Evolutionary conservation across 2,329 filamentous ascomycete species (phyloP), one percentile per base, ranked within the genome.

Genomic region (Paramyrothecium sp.): DNA sequence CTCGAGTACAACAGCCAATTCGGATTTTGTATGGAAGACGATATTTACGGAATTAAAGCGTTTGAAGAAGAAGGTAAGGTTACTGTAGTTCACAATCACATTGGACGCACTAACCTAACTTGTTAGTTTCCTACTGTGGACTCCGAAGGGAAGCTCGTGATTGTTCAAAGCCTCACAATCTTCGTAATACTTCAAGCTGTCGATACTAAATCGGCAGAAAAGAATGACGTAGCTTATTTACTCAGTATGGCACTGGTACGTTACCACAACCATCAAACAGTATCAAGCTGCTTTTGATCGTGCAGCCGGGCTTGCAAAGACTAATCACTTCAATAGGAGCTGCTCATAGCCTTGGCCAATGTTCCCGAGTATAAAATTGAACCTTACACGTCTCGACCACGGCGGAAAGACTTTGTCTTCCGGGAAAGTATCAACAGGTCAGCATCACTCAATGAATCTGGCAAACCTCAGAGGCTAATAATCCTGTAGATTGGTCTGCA

Each of bases 111-210:
- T 13, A 4, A 13, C 12, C 20, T 5, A 21, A 4, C 16, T 30
- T 30, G 26, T 10, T 30, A 53, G 51, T 53, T 53, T 21, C 17
- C 12, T 8, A 20, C 19, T 21, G 20, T 38, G 19, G 33, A 41
- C 30, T 11, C 26, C 19, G 33, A 30, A 7, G 51, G 20, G 11
- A 44, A 49, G 16, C 46, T 57, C 3, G 51, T 22, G 11, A 44
- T 51, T 10, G 11, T 54, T 12, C 55, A 57, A 20, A 33, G 38
- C 20, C 10, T 54, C 13, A 54, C 55, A 19, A 22, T 57, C 23
- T 53, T 50, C 21, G 26, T 51, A 41, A 38, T 57, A 10, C 16
- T 57, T 10, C 55, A 57, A 30, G 55, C 55, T 26, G 51, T 17
- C 16, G 55, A 53, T 34, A 21, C 46, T 3, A 7, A 34, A 8